Base-by-base conservation (phyloP, 1,139 yeast genomes). In the Sugiyamaella sp. region DNA sequence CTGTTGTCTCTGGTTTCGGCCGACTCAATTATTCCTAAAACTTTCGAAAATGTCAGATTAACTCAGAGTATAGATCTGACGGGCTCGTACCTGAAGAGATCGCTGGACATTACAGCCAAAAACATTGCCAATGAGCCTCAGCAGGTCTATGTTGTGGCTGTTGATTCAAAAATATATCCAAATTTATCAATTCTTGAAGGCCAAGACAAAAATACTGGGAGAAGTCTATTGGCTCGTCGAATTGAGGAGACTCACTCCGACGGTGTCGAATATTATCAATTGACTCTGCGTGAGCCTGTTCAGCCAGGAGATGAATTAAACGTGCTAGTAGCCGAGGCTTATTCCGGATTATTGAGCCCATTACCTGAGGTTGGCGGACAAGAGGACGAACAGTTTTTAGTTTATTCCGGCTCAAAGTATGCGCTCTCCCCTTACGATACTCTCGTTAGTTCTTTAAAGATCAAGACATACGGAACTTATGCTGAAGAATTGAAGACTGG, bases 381-480 rank as follows among this genome's bases (percentile, higher is more conserved):
- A 74, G 74, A 72, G n/a, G 87, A 81, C 40, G 70, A 72, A 29
- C 98, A 93, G 73, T 72, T 74, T 27, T 68, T 93, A 56, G 71
- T 82, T 50, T 71, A 82, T 60, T 72, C 75, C 49, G 78, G 85
- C 43, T 74, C 80, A 64, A 82, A 82, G 67, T 76, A 78, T 61
- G 82, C 87, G 22, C 74, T 77, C 58, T 79, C 88, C 39, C 80
- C 87, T 1, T 93, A 93, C 71, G 65, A 66, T 3, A 86, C 96
- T 27, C 63, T 65, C 25, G 71, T 74, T 46, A 84, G 82, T 65
- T 66, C 75, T 22, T 68, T 87, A 55, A 70, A 73, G 37, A 67
- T 88, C 56, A 62, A 61, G 52, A 56, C 63, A 8, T 46, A 59
- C 19, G 60, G 63, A 3, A 48, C 55, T 4, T 46, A 53, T 17